Evolutionary conservation across 148 eudicot genomes (phyloP).

Genomic region (Pouteria glomerata): DNA sequence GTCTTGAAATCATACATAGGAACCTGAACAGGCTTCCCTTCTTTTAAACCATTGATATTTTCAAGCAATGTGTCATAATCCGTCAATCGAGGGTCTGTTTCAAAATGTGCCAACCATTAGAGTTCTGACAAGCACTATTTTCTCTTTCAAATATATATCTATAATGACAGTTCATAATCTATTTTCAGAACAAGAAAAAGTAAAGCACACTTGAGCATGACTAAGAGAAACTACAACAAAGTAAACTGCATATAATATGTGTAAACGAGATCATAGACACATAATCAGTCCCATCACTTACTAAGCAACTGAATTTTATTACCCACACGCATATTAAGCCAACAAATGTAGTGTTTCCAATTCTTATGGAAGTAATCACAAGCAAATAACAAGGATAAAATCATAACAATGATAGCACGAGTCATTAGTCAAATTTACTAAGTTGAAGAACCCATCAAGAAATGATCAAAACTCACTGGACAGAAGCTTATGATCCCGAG

Average conservation of each 20-base stretch:
- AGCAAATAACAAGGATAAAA: background rate
- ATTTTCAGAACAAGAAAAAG: background rate
- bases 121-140: background rate
- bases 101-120: conserved; percentile 21
- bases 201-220: background rate
- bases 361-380: background rate
- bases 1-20: conserved; percentile 93
- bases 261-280: conserved; percentile 1
- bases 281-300: background rate
- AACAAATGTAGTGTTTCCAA: background rate
- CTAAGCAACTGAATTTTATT: background rate
- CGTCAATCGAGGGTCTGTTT: conserved; percentile 91
- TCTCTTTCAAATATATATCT: background rate
- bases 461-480: too few species aligned
- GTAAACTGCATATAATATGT: background rate
- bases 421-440: background rate
- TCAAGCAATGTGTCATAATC: conserved; percentile 93
- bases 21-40: conserved; percentile 78
- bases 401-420: background rate
- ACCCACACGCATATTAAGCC: background rate
- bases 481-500: background rate
- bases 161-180: conserved; percentile 2
- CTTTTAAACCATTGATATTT: conserved; percentile 67
- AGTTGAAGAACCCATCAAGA: background rate
- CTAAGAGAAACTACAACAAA: background rate